Evolutionary conservation across 768 basidiomycete genomes (phyloP), one percentile per base, ranked within the genome.

Genomic region (Mycena metata): DNA sequence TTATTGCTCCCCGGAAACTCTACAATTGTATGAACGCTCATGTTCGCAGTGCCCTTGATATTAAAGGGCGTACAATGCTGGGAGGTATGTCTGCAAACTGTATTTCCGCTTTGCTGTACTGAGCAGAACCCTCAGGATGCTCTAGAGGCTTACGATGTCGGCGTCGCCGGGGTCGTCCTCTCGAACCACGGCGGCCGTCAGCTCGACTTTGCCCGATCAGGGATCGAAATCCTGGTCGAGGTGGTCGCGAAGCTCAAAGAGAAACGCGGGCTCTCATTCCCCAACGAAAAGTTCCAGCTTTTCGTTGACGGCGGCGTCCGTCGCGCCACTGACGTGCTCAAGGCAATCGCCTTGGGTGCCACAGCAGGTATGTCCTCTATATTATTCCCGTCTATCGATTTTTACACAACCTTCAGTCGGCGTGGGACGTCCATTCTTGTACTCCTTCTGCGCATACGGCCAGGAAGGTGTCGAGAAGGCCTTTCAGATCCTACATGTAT

Each of bases 301-400:
- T 94, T 92, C 74, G 87, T 96, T 15, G 97, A 99, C 74, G 97
- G 97, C n/a, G 98, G 97, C 62, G 95, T 98, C 10, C 86, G 96
- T 55, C 84, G 96, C 42, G 95, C 96, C 1, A 95, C 92, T 13
- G 95, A 97, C 76, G 91, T 96, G 3, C 81, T 97, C 64, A 96
- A 97, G 75, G 95, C 95, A 3, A 76, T 96, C 55, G 95, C 95
- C 0, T 82, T 96, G 16, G 96, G 95, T 21, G 95, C 95, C n/a
- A 95, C 91, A 46, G 95, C 95, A 17, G 92, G 90, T 90, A 58
- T 26, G 82, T 19, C 24, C 9, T 26, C 23, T 41, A 30, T 30
- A 30, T 30, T 30, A 30, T 30, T 24, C 11, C 24, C 42, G 17
- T 19, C 12, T 11, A n/a, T 19, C 12, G 17, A n/a, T 26, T 17